Evolutionary conservation across 306 rosid genomes (phyloP).

Genomic region (Vigna nakashimae): DNA sequence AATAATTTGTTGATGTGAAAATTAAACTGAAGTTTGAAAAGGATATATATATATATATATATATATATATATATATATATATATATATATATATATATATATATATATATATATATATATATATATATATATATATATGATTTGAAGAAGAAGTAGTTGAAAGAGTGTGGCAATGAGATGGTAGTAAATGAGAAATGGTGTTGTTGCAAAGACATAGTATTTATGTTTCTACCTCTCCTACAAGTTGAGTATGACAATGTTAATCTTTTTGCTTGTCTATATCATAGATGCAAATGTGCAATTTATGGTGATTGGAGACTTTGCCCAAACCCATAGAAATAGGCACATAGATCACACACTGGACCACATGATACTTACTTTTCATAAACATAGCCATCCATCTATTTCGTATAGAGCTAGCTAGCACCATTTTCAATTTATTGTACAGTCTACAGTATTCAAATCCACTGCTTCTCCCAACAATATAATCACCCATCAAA

Average conservation of each 20-base stretch:
- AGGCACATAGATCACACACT: slow-evolving; percentile 47
- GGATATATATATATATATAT: no score
- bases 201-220: no score
- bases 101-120: no score
- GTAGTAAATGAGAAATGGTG: no score
- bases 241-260: slow-evolving; percentile 46
- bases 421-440: slow-evolving; percentile 45
- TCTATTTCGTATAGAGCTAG: slow-evolving; percentile 38
- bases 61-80: no score
- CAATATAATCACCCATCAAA: slow-evolving; percentile 13
- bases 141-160: no score
- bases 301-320: slow-evolving; percentile 48
- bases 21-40: no score
- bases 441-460: slow-evolving; percentile 26
- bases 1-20: background rate
- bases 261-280: slow-evolving; percentile 47
- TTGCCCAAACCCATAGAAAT: slow-evolving; percentile 49
- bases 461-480: slow-evolving; percentile 19
- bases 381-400: slow-evolving; percentile 36
- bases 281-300: slow-evolving; percentile 37
- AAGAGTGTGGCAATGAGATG: no score
- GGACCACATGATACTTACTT: slow-evolving; percentile 61
- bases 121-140: no score
- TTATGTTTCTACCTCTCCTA: slow-evolving; percentile 7
- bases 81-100: no score